Base-by-base conservation (phyloP, 176 grass and related monocot species). In the Neostapfia colusana region DNA sequence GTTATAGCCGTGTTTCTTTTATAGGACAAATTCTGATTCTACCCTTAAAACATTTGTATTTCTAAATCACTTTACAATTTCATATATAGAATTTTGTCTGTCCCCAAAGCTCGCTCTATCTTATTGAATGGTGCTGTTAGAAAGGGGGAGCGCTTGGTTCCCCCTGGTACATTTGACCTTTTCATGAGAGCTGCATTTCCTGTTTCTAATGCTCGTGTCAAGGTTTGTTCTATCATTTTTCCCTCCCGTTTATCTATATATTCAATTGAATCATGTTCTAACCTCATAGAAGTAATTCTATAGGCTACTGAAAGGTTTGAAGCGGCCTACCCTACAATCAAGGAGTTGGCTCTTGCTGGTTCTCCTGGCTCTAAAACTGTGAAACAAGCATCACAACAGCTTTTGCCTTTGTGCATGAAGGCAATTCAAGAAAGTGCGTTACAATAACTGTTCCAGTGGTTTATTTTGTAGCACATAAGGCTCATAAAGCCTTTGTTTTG, bases 271-370 rank as follows among this genome's bases (percentile, higher is more conserved):
- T 67, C 5, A n/a, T 83, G 31, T 67, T 25, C 41, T 83, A 58
- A 45, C n/a, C 23, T 11, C 39, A 63, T 49, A 11, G 57, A 76
- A 76, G 46, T 7, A 45, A 79, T 16, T 67, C 50, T 92, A 38
- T 67, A 99, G 95, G 92, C 96, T 72, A 99, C 92, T 59, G 96
- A 99, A 63, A 99, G 96, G 68, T 95, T 90, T 85, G 92, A 92
- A 84, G 78, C 67, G 10, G 87, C 93, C 36, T 99, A 99, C 61
- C 92, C 92, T 28, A 74, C 76, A 83, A 84, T 99, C 16, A 99
- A 93, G 85, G 92, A 92, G 78, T 46, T 99, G 67, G 89, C 96
- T 89, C 87, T 99, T 65, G 70, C 89, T 58, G 92, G 96, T 68
- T 61, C 95, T 34, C 82, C 87, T 64, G 87, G 84, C 55, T 90